phyloP scores from a whole-genome alignment of 345 rosid genomes.

The Rhodamnia rubescens region DNA sequence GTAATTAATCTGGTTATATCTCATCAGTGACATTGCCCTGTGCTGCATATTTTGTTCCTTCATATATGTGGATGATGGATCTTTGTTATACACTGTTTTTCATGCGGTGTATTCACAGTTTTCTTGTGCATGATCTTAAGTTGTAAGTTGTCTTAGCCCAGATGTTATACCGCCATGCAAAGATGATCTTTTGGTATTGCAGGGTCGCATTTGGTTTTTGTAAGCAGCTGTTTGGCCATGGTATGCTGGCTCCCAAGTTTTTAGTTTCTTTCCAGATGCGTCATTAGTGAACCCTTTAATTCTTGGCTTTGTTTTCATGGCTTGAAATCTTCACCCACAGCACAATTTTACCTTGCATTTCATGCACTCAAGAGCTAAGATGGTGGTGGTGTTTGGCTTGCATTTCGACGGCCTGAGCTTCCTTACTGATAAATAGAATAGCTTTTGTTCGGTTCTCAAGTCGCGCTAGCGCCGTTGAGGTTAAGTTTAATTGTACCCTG shows the following conservation, averaged over 20 bases:
- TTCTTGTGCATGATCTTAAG: not conserved
- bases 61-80: too few relatives aligned
- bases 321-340: too few relatives aligned
- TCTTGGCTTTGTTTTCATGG: not conserved
- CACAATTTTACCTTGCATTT: too few relatives aligned
- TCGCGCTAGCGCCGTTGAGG: not conserved
- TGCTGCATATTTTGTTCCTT: too few relatives aligned
- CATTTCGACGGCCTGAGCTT: too few relatives aligned
- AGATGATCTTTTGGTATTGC: not conserved
- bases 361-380: too few relatives aligned
- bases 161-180: not conserved
- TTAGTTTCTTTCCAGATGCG: not conserved
- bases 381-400: too few relatives aligned
- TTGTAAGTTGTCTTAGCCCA: not conserved
- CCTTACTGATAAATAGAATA: too few relatives aligned
- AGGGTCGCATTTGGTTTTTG: not conserved
- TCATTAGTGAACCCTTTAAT: not conserved
- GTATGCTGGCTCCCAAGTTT: not conserved
- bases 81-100: too few relatives aligned
- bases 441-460: too few relatives aligned
- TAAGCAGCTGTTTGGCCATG: not conserved
- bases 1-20: too few relatives aligned
- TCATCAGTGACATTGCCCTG: too few relatives aligned
- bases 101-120: not conserved
- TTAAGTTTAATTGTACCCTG: not conserved